Percentiles rank a stretch among this genome's conserved stretches.
Evolutionary conservation across 805 yeast genomes (phyloP).

Genomic region (fission yeast (Schizosaccharomyces pombe)): DNA sequence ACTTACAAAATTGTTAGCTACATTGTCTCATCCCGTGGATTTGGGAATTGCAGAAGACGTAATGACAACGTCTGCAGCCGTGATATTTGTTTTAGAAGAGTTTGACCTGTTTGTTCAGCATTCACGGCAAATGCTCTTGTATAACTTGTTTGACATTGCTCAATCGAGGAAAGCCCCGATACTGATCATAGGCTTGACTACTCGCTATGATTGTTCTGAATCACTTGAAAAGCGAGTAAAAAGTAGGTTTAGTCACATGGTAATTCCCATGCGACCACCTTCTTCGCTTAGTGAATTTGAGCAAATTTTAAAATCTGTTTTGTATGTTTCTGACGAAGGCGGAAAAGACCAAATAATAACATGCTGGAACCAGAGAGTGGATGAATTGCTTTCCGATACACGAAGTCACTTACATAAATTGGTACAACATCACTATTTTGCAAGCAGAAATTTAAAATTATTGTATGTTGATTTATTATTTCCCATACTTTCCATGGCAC

Average conservation of each 20-base stretch:
- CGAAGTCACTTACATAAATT: constrained; percentile 15
- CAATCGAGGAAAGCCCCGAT: constrained; percentile 45
- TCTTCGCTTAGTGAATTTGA: constrained; percentile 27
- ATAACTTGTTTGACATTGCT: constrained; percentile 70
- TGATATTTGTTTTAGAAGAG: constrained; percentile 65
- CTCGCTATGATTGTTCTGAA: constrained; percentile 50
- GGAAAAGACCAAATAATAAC: background rate
- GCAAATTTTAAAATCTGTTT: constrained; percentile 21
- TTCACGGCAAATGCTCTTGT: constrained; percentile 58
- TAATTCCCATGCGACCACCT: constrained; percentile 36
- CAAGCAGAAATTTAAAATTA: constrained; percentile 33
- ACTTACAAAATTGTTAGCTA: constrained; percentile 11
- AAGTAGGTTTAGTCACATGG: constrained; percentile 66
- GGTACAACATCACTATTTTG: constrained; percentile 28
- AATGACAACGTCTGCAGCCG: constrained; percentile 19
- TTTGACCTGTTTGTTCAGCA: constrained; percentile 52
- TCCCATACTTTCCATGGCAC: constrained; percentile 11
- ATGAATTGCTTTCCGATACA: constrained; percentile 6
- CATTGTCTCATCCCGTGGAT: constrained; percentile 12
- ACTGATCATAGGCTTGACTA: constrained; percentile 57
- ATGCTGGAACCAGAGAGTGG: constrained; percentile 4
- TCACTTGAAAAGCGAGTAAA: constrained; percentile 74
- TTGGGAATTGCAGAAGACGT: constrained; percentile 8
- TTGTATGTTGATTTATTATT: constrained; percentile 18
- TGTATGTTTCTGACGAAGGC: constrained; percentile 15